Evolutionary conservation across 768 basidiomycete genomes (phyloP).

Genomic region (Cyclocybe aegerita): DNA sequence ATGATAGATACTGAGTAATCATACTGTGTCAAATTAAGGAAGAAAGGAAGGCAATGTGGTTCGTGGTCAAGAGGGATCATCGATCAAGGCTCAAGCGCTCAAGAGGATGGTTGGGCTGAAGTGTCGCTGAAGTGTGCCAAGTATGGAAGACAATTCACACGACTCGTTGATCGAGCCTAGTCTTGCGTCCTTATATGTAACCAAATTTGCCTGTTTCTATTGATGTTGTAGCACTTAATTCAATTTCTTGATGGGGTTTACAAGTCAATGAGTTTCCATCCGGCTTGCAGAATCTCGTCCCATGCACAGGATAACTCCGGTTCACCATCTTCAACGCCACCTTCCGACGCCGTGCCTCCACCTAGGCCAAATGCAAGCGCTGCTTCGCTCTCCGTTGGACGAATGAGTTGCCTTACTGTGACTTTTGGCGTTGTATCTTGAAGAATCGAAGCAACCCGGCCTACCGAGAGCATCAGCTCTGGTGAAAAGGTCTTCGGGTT

Average conservation of each 20-base stretch:
- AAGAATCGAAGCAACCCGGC: slow-evolving; percentile 26
- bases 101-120: no score
- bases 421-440: not conserved
- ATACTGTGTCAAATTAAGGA: no score
- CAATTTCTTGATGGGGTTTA: not conserved
- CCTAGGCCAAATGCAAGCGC: slow-evolving; percentile 21
- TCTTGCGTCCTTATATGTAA: no score
- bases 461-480: slow-evolving; percentile 52
- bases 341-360: slow-evolving; percentile 15
- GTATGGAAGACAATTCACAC: no score
- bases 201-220: no score
- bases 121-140: no score
- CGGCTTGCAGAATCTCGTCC: slow-evolving; percentile 15
- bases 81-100: no score
- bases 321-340: slow-evolving; percentile 16
- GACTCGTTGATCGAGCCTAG: no score
- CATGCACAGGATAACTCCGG: slow-evolving; percentile 21
- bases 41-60: no score
- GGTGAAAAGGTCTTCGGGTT: slow-evolving; percentile 61
- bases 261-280: slow-evolving; percentile 9
- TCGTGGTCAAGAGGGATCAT: no score
- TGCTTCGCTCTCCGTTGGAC: slow-evolving; percentile 14
- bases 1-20: no score
- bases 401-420: slow-evolving; percentile 8
- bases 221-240: no score